A percentile compares a stretch with the other conserved stretches of the same genome.
These are phyloP conservation scores for Metschnikowia shivogae DNA, from an alignment of 805 yeast genomes.

Conservation along the genomic window DNA sequence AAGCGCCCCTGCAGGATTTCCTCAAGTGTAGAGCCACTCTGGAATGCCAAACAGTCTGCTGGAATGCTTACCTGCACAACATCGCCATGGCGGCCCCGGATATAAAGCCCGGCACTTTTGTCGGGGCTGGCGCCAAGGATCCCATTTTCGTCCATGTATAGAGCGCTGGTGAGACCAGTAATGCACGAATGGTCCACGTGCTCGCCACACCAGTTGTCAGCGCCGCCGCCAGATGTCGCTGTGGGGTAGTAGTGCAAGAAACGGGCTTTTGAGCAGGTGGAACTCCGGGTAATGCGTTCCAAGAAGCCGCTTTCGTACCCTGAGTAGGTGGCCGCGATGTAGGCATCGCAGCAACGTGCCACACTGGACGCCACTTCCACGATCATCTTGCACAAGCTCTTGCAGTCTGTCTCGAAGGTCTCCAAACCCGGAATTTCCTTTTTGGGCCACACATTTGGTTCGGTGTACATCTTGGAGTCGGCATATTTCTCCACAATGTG, in stretches of 20 bases:
- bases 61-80: slow-evolving; percentile 53
- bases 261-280: slow-evolving; percentile 56
- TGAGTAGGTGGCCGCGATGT: slow-evolving; percentile 25
- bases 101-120: slow-evolving; percentile 47
- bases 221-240: background rate
- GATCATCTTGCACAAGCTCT: slow-evolving; percentile 41
- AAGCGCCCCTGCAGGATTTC: slow-evolving; percentile 46
- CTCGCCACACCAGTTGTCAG: slow-evolving; percentile 53
- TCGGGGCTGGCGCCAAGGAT: slow-evolving; percentile 32
- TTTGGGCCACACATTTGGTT: slow-evolving; percentile 52
- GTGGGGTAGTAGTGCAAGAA: slow-evolving; percentile 51
- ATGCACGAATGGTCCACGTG: slow-evolving; percentile 58
- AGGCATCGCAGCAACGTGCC: slow-evolving; percentile 52
- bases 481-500: slow-evolving; percentile 29
- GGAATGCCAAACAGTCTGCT: slow-evolving; percentile 53
- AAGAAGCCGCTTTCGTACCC: slow-evolving; percentile 36
- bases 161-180: slow-evolving; percentile 55
- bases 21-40: slow-evolving; percentile 55
- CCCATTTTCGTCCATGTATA: slow-evolving; percentile 41
- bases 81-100: slow-evolving; percentile 41
- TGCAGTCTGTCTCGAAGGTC: slow-evolving; percentile 34
- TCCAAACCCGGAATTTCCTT: slow-evolving; percentile 18
- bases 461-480: slow-evolving; percentile 41
- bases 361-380: slow-evolving; percentile 46
- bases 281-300: slow-evolving; percentile 41